Conservation (phyloP, 495 filamentous ascomycete genomes). For the Tuber umbilicatum region DNA sequence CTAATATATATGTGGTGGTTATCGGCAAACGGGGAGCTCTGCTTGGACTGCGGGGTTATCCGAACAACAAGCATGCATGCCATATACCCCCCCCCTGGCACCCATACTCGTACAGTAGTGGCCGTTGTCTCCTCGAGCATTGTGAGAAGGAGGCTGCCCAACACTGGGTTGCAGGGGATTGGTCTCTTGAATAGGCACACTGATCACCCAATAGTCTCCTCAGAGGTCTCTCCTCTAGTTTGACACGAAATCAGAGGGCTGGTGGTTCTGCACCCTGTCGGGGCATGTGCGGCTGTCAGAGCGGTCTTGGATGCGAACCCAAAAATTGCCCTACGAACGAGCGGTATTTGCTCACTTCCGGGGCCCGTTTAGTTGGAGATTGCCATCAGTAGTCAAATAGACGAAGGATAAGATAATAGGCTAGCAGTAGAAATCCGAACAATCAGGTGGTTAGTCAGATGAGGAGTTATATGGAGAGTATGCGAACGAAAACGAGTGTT, state of each 20-base stretch:
- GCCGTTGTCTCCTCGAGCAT: background rate
- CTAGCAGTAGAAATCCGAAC: background rate
- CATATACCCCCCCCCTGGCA: background rate
- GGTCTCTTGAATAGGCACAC: background rate
- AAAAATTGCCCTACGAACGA: background rate
- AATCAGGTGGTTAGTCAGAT: background rate
- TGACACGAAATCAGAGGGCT: background rate
- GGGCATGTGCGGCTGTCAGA: background rate
- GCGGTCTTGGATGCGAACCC: background rate
- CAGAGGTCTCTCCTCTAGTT: background rate
- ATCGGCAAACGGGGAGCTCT: background rate
- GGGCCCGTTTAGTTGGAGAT: background rate
- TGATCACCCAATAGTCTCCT: background rate
- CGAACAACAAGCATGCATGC: background rate
- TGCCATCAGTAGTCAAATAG: background rate
- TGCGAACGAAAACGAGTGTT: background rate
- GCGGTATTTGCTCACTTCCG: background rate
- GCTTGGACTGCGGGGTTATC: constrained; percentile 1
- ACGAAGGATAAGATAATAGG: background rate
- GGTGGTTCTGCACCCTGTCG: background rate
- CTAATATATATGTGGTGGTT: background rate
- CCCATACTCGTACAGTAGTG: background rate
- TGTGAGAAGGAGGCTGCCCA: background rate
- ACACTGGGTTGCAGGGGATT: background rate
- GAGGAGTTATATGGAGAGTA: background rate